Conservation (phyloP, 768 basidiomycete genomes). For the Lentinula aciculospora region DNA sequence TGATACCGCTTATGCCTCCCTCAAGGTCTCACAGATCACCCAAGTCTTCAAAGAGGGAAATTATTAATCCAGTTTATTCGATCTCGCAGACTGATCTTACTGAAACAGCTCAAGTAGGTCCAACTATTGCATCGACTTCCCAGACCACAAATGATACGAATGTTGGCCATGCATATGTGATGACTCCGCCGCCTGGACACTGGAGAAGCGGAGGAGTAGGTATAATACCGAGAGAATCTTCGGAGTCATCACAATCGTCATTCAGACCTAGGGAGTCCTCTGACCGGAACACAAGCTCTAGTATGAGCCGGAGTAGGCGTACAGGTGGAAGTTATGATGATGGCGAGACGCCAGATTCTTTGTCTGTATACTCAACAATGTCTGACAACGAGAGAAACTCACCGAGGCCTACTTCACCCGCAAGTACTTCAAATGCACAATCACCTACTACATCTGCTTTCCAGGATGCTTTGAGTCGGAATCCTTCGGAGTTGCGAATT, state of each 20-base stretch:
- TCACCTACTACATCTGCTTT: slow-evolving; percentile 84
- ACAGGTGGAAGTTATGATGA: slow-evolving; percentile 11
- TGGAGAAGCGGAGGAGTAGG: background rate
- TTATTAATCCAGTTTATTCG: slow-evolving; percentile 45
- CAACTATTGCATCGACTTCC: background rate
- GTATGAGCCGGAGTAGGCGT: slow-evolving; percentile 9
- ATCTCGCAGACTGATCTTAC: slow-evolving; percentile 50
- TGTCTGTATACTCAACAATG: background rate
- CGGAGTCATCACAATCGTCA: background rate
- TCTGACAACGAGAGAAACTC: slow-evolving; percentile 26
- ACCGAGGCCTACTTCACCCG: slow-evolving; percentile 41
- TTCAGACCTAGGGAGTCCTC: slow-evolving; percentile 3
- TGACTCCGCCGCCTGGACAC: slow-evolving; percentile 40
- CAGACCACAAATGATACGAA: background rate
- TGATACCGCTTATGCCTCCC: slow-evolving; percentile 62
- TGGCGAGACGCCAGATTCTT: background rate
- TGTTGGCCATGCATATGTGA: slow-evolving; percentile 19
- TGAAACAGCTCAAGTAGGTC: background rate
- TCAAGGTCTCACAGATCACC: slow-evolving; percentile 32
- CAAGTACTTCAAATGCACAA: slow-evolving; percentile 21
- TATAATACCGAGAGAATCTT: background rate
- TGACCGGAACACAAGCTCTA: slow-evolving; percentile 15
- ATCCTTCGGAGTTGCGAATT: background rate
- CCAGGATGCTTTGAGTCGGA: slow-evolving; percentile 45
- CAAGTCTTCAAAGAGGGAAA: slow-evolving; percentile 18